phyloP scores from a whole-genome alignment of 208 protist species.

The Strigomonas culicis region DNA sequence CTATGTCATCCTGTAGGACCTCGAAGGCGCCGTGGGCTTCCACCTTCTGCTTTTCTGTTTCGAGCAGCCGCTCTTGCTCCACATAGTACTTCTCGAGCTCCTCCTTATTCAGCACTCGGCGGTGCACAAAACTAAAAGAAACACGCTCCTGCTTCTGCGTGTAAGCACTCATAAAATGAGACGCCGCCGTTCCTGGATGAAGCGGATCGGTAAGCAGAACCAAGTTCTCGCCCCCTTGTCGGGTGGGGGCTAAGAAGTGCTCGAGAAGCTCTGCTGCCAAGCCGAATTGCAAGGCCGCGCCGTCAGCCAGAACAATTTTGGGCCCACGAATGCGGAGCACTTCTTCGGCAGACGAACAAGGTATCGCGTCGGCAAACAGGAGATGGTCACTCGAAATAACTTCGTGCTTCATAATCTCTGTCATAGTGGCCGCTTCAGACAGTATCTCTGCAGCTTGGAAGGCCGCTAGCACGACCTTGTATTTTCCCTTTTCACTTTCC shows the following conservation, averaged over 20 bases:
- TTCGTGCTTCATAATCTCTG: slow-evolving; percentile 69
- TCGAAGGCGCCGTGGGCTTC: slow-evolving; percentile 30
- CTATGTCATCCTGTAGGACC: neutral
- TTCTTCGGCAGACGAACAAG: slow-evolving; percentile 73
- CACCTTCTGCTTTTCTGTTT: slow-evolving; percentile 40
- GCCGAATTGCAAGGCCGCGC: slow-evolving; percentile 68
- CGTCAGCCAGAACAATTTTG: slow-evolving; percentile 79
- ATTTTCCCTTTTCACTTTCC: slow-evolving; percentile 74
- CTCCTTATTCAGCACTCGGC: slow-evolving; percentile 62
- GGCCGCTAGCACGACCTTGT: slow-evolving; percentile 76
- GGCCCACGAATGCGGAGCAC: slow-evolving; percentile 47
- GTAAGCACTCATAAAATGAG: neutral
- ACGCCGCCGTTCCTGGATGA: slow-evolving; percentile 49
- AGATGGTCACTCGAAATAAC: slow-evolving; percentile 65
- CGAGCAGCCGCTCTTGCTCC: slow-evolving; percentile 50
- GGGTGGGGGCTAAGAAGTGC: slow-evolving; percentile 28
- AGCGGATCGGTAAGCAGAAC: slow-evolving; percentile 58
- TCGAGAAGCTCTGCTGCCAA: slow-evolving; percentile 65
- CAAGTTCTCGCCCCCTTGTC: slow-evolving; percentile 44
- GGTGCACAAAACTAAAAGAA: slow-evolving; percentile 24
- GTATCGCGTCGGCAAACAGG: slow-evolving; percentile 71
- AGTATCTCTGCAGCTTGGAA: slow-evolving; percentile 74
- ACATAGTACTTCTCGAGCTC: slow-evolving; percentile 89
- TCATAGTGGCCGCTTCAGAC: slow-evolving; percentile 82
- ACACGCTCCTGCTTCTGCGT: too few relatives aligned